phyloP scores from a whole-genome alignment of 306 rosid genomes.

The Acacia melanoxylon region DNA sequence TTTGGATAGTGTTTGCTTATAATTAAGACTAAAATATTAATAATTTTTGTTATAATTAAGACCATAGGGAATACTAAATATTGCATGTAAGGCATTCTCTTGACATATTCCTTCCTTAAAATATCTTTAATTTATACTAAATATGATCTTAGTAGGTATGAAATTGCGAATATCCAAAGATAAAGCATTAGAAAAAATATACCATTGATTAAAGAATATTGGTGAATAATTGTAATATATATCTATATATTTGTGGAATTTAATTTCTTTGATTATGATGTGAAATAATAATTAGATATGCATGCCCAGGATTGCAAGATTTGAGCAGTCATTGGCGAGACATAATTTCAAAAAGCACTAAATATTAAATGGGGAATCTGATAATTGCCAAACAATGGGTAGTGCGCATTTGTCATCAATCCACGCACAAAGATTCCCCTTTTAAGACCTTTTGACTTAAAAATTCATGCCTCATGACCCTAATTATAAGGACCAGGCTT shows the following conservation, averaged over 20 bases:
- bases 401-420: slow-evolving; percentile 31
- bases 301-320: neutral
- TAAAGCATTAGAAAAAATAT: neutral
- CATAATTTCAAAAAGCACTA: slow-evolving; percentile 6
- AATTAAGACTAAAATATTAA: too few species aligned
- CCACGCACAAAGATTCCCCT: neutral
- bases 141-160: too few species aligned
- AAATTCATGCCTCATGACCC: neutral
- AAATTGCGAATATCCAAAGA: too few species aligned
- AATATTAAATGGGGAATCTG: neutral
- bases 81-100: neutral
- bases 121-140: too few species aligned
- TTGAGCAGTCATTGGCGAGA: neutral
- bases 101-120: too few species aligned
- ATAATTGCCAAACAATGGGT: slow-evolving; percentile 18
- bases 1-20: too few species aligned
- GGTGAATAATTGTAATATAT: neutral
- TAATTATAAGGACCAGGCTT: too few species aligned
- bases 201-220: neutral
- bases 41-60: too few species aligned
- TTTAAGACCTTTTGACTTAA: neutral
- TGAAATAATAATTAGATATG: neutral
- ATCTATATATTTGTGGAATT: neutral
- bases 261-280: neutral
- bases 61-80: too few species aligned